Evolutionary conservation across 805 yeast genomes (phyloP).

Genomic region (Pichia paraexigua): DNA sequence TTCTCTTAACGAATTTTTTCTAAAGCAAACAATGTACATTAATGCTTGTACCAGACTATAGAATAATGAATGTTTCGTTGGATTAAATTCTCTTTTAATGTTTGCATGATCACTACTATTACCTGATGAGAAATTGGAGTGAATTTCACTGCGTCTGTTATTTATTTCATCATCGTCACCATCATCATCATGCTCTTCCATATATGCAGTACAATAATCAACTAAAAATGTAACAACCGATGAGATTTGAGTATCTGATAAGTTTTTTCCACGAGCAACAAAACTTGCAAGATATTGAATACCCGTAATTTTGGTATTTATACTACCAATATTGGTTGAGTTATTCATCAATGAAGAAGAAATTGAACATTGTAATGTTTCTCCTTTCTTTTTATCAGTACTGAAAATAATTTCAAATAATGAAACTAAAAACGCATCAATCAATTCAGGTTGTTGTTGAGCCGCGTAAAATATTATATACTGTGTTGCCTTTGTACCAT

Average conservation of each 20-base stretch:
- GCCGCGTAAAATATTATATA: conserved; percentile 74
- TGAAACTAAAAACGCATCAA: conserved; percentile 76
- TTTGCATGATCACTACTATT: not conserved
- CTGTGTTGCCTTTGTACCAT: conserved; percentile 82
- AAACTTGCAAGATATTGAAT: conserved; percentile 88
- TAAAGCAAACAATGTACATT: conserved; percentile 84
- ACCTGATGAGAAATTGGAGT: not conserved
- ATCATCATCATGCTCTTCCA: conserved; percentile 79
- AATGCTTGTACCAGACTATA: conserved; percentile 89
- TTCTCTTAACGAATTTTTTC: conserved; percentile 49
- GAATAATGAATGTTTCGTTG: conserved; percentile 32
- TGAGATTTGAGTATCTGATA: conserved; percentile 64
- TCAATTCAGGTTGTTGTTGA: conserved; percentile 72
- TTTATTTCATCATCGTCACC: conserved; percentile 39
- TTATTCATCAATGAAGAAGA: not conserved
- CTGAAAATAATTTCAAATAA: conserved; percentile 78
- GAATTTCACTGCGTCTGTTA: not conserved
- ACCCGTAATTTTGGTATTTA: conserved; percentile 59
- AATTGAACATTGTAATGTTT: not conserved
- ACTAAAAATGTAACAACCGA: conserved; percentile 77
- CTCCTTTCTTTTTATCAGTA: conserved; percentile 20
- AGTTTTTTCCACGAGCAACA: conserved; percentile 74
- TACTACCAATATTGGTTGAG: not conserved
- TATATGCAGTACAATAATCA: conserved; percentile 77
- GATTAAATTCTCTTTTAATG: conserved; percentile 3